Conservation (phyloP, 257 asterid species). For the Solanum peruvianum region DNA sequence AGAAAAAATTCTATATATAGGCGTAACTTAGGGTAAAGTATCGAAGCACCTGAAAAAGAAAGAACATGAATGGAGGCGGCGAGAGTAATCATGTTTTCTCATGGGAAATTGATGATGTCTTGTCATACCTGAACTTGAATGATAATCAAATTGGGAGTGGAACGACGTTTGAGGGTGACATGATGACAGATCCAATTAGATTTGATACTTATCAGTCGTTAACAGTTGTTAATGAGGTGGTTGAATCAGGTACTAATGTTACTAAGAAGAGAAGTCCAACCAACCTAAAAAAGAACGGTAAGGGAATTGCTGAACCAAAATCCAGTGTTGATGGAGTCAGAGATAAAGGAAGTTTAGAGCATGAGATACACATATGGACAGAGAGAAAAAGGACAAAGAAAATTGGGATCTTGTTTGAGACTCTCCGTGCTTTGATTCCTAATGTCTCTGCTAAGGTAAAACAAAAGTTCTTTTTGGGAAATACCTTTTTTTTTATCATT, state of each 20-base stretch:
- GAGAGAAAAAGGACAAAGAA: conserved; percentile 86
- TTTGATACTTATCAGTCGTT: conserved; percentile 1
- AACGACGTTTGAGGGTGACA: conserved; percentile 8
- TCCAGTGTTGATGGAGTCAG: neutral
- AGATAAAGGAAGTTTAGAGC: conserved; percentile 31
- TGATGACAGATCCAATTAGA: neutral
- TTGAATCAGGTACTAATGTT: neutral
- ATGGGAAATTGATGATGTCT: neutral
- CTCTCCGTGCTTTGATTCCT: conserved; percentile 76
- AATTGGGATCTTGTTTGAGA: conserved; percentile 69
- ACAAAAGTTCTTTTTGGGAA: neutral
- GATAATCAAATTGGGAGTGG: neutral
- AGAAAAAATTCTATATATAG: no score
- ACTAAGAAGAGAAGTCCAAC: conserved; percentile 2
- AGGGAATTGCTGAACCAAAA: neutral
- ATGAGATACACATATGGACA: conserved; percentile 67
- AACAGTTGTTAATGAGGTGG: neutral
- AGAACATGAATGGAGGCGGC: no score
- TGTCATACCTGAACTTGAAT: conserved; percentile 20
- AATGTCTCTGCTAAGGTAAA: conserved; percentile 73
- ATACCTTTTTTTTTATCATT: neutral
- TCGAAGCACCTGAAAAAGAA: no score
- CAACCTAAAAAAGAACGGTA: neutral
- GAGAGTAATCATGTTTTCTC: no score
- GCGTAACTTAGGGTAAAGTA: no score